Base-by-base conservation (phyloP, 371 early-diverging fungal species). In the Rhizopus microsporus region DNA sequence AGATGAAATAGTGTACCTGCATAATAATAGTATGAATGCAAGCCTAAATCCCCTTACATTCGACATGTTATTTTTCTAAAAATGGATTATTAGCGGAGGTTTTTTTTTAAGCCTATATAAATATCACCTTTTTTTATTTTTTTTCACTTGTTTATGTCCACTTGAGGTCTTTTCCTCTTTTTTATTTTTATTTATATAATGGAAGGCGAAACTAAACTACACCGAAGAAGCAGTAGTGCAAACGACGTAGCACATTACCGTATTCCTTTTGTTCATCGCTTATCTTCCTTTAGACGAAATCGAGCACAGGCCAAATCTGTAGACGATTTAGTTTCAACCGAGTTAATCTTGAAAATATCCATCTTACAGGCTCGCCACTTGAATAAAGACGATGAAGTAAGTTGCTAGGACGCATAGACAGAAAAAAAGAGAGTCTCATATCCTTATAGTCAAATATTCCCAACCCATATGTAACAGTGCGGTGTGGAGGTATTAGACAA, bases 401-500 rank as follows among this genome's bases (percentile, higher is more conserved):
- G 48, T 16, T 47, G 23, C 7, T 31, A 33, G 38, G 23, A 23
- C 23, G 23, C 23, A 23, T 23, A 50, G 32, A 39, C 23, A 13
- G 23, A 16, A 34, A 50, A 15, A 8, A n/a, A 17, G n/a, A 50
- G 16, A 33, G 38, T 46, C 38, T 15, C 38, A 30, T 13, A 16
- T 15, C 23, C 16, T 34, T 3, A 46, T 60, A 76, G 71, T 49
- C 60, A 32, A 61, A 45, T 38, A 17, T 56, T 12, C 54, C 63
- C 15, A 72, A 69, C 60, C 65, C 75, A 3, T 78, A 67, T 65
- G 75, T 63, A 3, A 57, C 67, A n/a, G 63, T 78, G 4, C 51
- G 70, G 10, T 75, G 63, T 51, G 75, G 72, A 45, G 75, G 78
- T 10, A 69, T 68, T n/a, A 56, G 65, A 38, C 74, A 78, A 42